Evolutionary conservation across 2,329 filamentous ascomycete genomes (phyloP).

Genomic region (Epichloe sp.): DNA sequence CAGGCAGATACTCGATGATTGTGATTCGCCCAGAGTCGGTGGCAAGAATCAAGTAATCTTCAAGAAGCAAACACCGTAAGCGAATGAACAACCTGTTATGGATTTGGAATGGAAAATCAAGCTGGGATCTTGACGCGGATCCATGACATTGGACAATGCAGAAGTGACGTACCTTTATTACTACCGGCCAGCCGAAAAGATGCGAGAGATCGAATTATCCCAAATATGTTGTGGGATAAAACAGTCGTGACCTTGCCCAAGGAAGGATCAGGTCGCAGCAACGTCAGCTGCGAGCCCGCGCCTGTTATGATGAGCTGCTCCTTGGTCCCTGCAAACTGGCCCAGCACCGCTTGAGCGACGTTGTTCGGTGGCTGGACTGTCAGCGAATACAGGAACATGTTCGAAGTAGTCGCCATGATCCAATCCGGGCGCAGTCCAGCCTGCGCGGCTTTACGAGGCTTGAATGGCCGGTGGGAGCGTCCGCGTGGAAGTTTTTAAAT

Average conservation of each 20-base stretch:
- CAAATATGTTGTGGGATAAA: slow-evolving; percentile 87
- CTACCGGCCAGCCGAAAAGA: slow-evolving; percentile 87
- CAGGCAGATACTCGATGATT: slow-evolving; percentile 80
- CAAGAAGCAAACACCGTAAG: slow-evolving; percentile 14
- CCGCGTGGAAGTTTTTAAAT: slow-evolving; percentile 6
- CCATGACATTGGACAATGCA: slow-evolving; percentile 21
- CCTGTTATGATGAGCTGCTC: slow-evolving; percentile 96
- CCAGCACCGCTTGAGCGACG: slow-evolving; percentile 79
- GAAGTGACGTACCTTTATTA: slow-evolving; percentile 60
- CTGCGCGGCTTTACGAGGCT: slow-evolving; percentile 30
- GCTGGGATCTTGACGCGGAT: slow-evolving; percentile 15
- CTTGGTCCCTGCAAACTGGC: slow-evolving; percentile 90
- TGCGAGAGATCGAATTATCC: slow-evolving; percentile 80
- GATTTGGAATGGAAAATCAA: neutral
- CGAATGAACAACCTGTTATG: neutral
- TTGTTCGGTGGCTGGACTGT: slow-evolving; percentile 88
- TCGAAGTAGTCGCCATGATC: slow-evolving; percentile 90
- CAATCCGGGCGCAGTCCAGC: slow-evolving; percentile 34
- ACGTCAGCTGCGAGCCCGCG: slow-evolving; percentile 76
- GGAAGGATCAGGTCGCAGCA: slow-evolving; percentile 73
- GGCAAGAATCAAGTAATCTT: slow-evolving; percentile 91
- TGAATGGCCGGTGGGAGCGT: slow-evolving; percentile 13
- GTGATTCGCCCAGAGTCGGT: slow-evolving; percentile 93
- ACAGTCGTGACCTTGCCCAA: slow-evolving; percentile 79
- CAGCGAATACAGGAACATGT: slow-evolving; percentile 97